Conservation (phyloP, 2,329 filamentous ascomycete species). For the Nigrospora osmanthi region DNA sequence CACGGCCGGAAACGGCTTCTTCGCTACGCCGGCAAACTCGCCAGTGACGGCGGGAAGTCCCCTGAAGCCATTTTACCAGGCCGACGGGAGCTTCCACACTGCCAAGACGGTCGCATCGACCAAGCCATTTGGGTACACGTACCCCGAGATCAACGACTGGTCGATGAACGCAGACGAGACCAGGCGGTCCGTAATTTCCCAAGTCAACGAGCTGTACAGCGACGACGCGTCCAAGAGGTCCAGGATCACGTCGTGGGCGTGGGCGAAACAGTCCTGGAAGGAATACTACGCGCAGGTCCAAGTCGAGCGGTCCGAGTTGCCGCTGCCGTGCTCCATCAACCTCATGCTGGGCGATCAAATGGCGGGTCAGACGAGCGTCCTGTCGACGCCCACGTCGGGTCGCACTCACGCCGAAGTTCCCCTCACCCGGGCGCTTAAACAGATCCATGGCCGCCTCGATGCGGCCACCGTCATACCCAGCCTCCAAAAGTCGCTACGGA, state of each 20-base stretch:
- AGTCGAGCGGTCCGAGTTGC: conserved; percentile 27
- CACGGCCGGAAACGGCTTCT: conserved; percentile 23
- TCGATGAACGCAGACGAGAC: conserved; percentile 50
- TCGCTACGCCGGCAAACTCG: conserved; percentile 29
- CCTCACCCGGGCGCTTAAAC: conserved; percentile 11
- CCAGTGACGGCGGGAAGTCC: conserved; percentile 34
- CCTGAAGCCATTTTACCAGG: conserved; percentile 41
- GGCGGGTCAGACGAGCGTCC: conserved; percentile 24
- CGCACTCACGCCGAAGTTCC: conserved; percentile 22
- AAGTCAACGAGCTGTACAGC: conserved; percentile 47
- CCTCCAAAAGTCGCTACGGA: background rate
- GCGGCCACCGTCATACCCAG: background rate
- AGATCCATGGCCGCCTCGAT: background rate
- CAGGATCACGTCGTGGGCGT: background rate
- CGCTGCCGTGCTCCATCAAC: conserved; percentile 26
- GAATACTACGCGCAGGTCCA: conserved; percentile 27
- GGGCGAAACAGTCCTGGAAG: background rate
- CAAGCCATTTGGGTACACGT: conserved; percentile 31
- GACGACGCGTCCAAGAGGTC: background rate
- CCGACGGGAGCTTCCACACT: conserved; percentile 31
- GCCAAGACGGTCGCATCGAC: conserved; percentile 21
- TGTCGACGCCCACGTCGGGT: conserved; percentile 27
- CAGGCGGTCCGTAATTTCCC: conserved; percentile 52
- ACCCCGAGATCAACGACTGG: conserved; percentile 33
- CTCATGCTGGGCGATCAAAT: conserved; percentile 19